Base-by-base conservation (phyloP, 257 asterid species). In the Thymus quinquecostatus region DNA sequence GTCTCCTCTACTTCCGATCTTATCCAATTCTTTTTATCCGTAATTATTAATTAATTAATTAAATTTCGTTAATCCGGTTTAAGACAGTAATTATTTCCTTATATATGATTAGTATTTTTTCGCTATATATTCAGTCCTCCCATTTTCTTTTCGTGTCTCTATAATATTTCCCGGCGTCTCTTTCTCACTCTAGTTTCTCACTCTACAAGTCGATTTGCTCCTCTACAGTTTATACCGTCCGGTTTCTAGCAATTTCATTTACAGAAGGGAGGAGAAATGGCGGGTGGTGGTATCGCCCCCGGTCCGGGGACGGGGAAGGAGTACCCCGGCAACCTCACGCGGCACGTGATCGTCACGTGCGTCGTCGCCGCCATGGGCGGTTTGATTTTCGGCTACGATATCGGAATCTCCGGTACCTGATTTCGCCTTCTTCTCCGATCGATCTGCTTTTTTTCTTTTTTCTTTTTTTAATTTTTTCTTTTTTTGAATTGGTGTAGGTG, bases 361-460 rank as follows among this genome's bases (percentile, higher is more conserved):
- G 78, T 92, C 67, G 85, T 90, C n/a, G 98, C 98, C 1, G 98
- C 94, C 80, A 92, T 88, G 96, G 98, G 98, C 1, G 98, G 98
- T 6, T 87, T 92, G 3, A 92, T 92, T 45, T 92, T 92, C 58
- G 98, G 98, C 43, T 92, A 92, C 48, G 98, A 92, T 71, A 85
- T 92, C 1, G 98, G 98, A 3, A 89, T 92, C 80, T 92, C 98
- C 14, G 98, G 65, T 58, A 50, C 13, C 8, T 21, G 2, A 5
- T 6, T 2, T 9, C 1, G 21, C n/a, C 1, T 2, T 8, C 41
- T 21, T 21, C 21, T 21, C 21, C 21, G 21, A 21, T 43, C 34
- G 6, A 6, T 13, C 32, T 36, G 1, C 27, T 53, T 13, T 13
- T 6, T 9, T 28, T 1, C 4, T 9, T 34, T n/a, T 5, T 11